Evolutionary conservation across 164 flowering plant species (phyloP).

Genomic region (Piper longum): DNA sequence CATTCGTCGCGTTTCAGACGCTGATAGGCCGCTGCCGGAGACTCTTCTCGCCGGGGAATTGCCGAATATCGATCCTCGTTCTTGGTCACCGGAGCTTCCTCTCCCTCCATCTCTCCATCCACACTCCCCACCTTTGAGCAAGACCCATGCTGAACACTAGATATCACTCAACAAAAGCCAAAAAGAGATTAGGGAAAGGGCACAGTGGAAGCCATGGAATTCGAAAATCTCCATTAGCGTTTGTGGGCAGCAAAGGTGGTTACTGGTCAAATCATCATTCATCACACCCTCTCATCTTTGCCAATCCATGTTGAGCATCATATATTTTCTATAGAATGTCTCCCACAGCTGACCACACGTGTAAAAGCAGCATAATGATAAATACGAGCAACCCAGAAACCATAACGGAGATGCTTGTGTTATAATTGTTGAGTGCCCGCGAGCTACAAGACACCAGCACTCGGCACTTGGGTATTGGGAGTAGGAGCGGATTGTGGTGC

Average conservation of each 20-base stretch:
- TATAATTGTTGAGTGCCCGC: background rate
- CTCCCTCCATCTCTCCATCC: slow-evolving; percentile 41
- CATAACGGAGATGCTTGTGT: too few species aligned
- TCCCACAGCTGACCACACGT: too few species aligned
- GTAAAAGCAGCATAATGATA: too few species aligned
- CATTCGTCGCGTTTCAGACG: slow-evolving; percentile 79
- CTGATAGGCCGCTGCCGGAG: slow-evolving; percentile 17
- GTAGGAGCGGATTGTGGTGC: background rate
- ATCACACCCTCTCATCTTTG: slow-evolving; percentile 2
- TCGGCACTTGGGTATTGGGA: background rate
- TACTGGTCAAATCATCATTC: slow-evolving; percentile 13
- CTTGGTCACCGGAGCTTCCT: slow-evolving; percentile 14
- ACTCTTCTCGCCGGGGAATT: slow-evolving; percentile 11
- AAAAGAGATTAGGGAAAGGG: too few species aligned
- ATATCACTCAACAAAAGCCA: too few species aligned
- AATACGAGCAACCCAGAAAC: background rate
- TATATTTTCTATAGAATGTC: background rate
- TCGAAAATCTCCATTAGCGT: slow-evolving; percentile 1
- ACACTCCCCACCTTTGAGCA: slow-evolving; percentile 4
- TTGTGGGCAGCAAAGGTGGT: slow-evolving; percentile 36
- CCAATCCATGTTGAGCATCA: background rate
- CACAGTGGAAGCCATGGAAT: background rate
- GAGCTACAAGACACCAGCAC: background rate
- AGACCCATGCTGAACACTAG: too few species aligned
- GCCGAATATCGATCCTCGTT: background rate